These are phyloP conservation scores for Orbilia oligospora DNA, from an alignment of 2,329 filamentous ascomycete genomes.

Conservation along the genomic window DNA sequence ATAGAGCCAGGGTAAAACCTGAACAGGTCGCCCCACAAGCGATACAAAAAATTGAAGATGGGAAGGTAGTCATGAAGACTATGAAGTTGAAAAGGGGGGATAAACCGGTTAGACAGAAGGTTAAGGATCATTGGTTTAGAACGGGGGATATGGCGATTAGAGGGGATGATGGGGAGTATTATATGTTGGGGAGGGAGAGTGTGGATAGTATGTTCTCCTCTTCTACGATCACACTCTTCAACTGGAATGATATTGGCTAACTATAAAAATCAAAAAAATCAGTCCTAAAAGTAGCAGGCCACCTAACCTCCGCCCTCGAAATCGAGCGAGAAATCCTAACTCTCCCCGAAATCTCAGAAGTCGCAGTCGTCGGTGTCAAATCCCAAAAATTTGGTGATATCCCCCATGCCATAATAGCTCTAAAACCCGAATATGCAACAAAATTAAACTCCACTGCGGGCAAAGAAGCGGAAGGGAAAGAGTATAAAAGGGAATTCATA, in stretches of 20 bases:
- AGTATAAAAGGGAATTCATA: constrained; percentile 17
- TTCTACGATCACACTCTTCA: background rate
- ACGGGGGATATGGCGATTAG: constrained; percentile 86
- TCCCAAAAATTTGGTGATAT: constrained; percentile 29
- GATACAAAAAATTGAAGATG: constrained; percentile 25
- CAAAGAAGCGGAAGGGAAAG: background rate
- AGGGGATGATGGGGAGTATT: constrained; percentile 67
- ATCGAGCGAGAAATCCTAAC: constrained; percentile 89
- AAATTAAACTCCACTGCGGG: background rate
- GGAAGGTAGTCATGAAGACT: constrained; percentile 23
- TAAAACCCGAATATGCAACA: constrained; percentile 89
- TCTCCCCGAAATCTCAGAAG: constrained; percentile 75
- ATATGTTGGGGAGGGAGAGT: constrained; percentile 85
- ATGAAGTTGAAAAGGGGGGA: background rate
- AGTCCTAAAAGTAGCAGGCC: constrained; percentile 76
- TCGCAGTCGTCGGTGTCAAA: constrained; percentile 80
- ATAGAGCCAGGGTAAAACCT: constrained; percentile 65
- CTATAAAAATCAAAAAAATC: no score
- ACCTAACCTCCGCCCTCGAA: constrained; percentile 91
- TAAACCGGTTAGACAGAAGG: constrained; percentile 73
- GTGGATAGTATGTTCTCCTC: constrained; percentile 68
- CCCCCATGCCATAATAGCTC: constrained; percentile 63
- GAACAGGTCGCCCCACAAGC: background rate
- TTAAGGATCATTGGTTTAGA: constrained; percentile 89
- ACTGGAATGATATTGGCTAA: constrained; percentile 67